These are phyloP conservation scores for Acacia acuminata DNA, from an alignment of 306 rosid genomes.

Conservation along the genomic window DNA sequence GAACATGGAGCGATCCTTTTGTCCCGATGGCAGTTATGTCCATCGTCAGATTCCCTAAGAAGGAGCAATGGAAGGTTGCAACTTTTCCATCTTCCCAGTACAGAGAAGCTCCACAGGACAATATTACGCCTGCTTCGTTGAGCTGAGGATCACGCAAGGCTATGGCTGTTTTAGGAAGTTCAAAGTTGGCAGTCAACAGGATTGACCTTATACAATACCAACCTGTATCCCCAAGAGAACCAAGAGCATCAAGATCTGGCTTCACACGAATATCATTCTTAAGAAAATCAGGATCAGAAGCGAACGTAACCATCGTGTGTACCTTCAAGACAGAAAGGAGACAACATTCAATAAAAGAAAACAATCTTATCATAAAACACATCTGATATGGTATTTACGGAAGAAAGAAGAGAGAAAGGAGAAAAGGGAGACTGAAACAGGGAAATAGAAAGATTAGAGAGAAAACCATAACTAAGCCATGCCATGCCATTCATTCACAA, in stretches of 20 bases:
- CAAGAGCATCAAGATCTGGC: slow-evolving; percentile 53
- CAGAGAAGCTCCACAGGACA: slow-evolving; percentile 74
- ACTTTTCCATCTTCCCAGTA: slow-evolving; percentile 81
- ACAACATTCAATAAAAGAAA: slow-evolving; percentile 16
- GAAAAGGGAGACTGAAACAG: too few relatives aligned
- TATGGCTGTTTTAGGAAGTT: slow-evolving; percentile 41
- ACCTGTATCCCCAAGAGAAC: slow-evolving; percentile 48
- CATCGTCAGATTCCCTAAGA: slow-evolving; percentile 68
- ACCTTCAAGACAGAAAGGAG: slow-evolving; percentile 31
- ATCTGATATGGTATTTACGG: background rate
- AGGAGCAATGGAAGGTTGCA: slow-evolving; percentile 85
- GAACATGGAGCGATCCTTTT: slow-evolving; percentile 72
- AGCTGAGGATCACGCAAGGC: slow-evolving; percentile 34
- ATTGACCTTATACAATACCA: slow-evolving; percentile 52
- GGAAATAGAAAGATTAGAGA: too few relatives aligned
- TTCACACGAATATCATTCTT: slow-evolving; percentile 48
- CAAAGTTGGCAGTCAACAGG: slow-evolving; percentile 44
- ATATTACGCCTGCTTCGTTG: slow-evolving; percentile 65
- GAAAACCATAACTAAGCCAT: too few relatives aligned
- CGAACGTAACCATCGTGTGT: slow-evolving; percentile 32
- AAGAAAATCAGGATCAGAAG: slow-evolving; percentile 36
- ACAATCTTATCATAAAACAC: background rate
- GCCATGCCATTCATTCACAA: too few relatives aligned
- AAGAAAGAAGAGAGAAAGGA: too few relatives aligned
- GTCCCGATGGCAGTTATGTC: slow-evolving; percentile 77